Percentiles rank a stretch among this genome's conserved stretches.
Conservation (phyloP, 2,329 filamentous ascomycete species). For the Tolypocladium tropicale region DNA sequence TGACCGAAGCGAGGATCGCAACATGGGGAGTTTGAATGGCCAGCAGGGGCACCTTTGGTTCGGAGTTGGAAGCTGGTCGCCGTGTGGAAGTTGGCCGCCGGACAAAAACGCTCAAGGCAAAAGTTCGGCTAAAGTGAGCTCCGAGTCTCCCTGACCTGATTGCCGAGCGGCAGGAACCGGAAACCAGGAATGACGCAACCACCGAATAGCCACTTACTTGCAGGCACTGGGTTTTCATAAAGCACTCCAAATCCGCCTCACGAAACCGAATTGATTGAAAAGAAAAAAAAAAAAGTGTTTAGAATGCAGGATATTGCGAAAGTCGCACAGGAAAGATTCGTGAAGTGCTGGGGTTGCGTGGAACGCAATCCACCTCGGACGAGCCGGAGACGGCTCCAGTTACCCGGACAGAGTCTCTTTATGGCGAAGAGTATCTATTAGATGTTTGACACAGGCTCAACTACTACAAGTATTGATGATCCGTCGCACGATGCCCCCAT, state of each 20-base stretch:
- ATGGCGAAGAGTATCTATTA: neutral
- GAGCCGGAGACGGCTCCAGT: neutral
- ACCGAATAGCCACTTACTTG: neutral
- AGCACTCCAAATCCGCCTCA: neutral
- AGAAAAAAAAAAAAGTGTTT: too few relatives aligned
- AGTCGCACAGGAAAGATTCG: too few relatives aligned
- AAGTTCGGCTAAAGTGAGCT: conserved; percentile 29
- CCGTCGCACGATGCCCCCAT: neutral
- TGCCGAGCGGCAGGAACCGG: conserved; percentile 22
- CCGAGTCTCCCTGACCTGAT: neutral
- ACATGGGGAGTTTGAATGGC: conserved; percentile 49
- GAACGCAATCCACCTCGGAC: neutral
- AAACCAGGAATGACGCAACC: conserved; percentile 25
- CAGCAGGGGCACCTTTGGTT: conserved; percentile 22
- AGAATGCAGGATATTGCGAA: too few relatives aligned
- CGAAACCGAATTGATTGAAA: neutral
- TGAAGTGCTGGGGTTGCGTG: neutral
- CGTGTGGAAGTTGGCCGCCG: conserved; percentile 13
- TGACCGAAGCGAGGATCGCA: conserved; percentile 59
- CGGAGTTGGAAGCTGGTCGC: conserved; percentile 17
- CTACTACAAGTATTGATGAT: neutral
- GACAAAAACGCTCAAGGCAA: conserved; percentile 33
- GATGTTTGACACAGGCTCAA: neutral
- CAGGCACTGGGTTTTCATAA: neutral
- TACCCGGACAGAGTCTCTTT: too few relatives aligned